These are phyloP conservation scores for Raffaelea deltoideospora DNA, from an alignment of 2,329 filamentous ascomycete genomes.

Conservation along the genomic window DNA sequence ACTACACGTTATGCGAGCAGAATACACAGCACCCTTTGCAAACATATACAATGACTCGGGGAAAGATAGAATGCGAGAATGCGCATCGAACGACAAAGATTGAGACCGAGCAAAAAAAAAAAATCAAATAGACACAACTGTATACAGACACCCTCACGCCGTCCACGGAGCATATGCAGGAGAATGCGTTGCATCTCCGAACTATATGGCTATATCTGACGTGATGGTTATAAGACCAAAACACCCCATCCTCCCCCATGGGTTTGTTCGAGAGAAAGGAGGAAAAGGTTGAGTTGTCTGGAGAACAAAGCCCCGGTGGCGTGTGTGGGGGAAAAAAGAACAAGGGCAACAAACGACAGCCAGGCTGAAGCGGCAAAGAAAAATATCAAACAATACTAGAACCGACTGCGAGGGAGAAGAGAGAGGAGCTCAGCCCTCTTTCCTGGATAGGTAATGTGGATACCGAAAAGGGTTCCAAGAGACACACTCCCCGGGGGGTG, in stretches of 20 bases:
- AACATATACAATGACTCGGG: neutral
- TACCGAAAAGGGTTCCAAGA: neutral
- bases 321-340: neutral
- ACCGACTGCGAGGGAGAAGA: too few species aligned
- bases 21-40: too few species aligned
- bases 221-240: neutral
- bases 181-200: neutral
- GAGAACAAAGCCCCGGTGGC: neutral
- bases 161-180: too few species aligned
- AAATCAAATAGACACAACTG: neutral
- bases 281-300: neutral
- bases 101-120: neutral
- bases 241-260: too few species aligned
- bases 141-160: too few species aligned
- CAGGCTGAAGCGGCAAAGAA: neutral
- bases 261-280: neutral
- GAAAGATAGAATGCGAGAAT: neutral
- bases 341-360: neutral
- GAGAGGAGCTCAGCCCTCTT: too few species aligned
- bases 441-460: neutral
- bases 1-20: too few species aligned
- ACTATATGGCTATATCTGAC: slow-evolving; percentile 3
- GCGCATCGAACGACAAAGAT: neutral
- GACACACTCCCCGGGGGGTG: neutral
- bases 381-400: neutral